Evolutionary conservation across 2,329 filamentous ascomycete species (phyloP).

Genomic region (Aspergillus calidoustus): DNA sequence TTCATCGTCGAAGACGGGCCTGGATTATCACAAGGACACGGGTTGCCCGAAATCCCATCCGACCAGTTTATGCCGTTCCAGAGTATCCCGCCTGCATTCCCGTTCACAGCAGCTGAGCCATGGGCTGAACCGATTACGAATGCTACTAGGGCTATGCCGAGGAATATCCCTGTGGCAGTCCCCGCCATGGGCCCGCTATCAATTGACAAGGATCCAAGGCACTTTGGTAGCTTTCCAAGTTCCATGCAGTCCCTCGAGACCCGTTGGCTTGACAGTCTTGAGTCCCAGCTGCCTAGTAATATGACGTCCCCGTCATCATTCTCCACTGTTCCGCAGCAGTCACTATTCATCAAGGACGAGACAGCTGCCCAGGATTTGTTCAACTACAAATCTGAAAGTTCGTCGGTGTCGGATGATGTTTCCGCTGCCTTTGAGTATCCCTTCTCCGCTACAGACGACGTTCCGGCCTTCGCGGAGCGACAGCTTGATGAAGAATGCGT

Average conservation of each 20-base stretch:
- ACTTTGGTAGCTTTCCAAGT: constrained; percentile 29
- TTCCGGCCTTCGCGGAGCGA: constrained; percentile 34
- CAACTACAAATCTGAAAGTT: constrained; percentile 42
- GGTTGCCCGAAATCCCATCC: constrained; percentile 34
- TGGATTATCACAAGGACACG: constrained; percentile 34
- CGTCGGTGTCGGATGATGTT: constrained; percentile 42
- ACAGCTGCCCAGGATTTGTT: constrained; percentile 33
- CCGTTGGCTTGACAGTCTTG: constrained; percentile 40
- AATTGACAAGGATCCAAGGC: constrained; percentile 25
- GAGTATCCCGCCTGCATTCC: constrained; percentile 35
- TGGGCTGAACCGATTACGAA: constrained; percentile 31
- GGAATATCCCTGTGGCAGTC: constrained; percentile 16
- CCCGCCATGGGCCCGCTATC: constrained; percentile 29
- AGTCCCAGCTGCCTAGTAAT: constrained; percentile 38
- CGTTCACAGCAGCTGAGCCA: constrained; percentile 32
- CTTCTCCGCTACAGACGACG: constrained; percentile 39
- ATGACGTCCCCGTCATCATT: constrained; percentile 33
- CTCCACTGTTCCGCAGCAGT: constrained; percentile 24
- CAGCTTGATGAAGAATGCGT: constrained; percentile 37
- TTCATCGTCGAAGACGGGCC: constrained; percentile 44
- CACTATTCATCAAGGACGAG: constrained; percentile 24
- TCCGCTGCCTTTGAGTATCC: constrained; percentile 39
- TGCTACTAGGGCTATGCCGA: constrained; percentile 14
- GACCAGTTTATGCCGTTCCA: constrained; percentile 38
- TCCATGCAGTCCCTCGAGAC: constrained; percentile 38